These are phyloP conservation scores for Volvariella surrecta DNA, from an alignment of 1,284 basidiomycete genomes.

Conservation along the genomic window DNA sequence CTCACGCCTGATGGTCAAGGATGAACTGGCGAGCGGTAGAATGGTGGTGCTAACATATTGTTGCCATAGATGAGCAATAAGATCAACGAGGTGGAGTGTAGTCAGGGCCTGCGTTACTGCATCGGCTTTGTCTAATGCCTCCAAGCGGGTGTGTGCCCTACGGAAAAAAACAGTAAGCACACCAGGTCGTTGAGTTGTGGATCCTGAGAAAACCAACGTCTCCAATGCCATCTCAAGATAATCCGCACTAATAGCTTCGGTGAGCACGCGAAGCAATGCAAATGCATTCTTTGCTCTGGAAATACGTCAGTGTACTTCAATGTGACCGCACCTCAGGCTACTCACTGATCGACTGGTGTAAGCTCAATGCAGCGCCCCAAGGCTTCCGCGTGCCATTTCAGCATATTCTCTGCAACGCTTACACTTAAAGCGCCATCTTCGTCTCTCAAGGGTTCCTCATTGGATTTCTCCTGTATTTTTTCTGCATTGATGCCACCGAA, in stretches of 20 bases:
- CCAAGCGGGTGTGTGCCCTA: conserved; percentile 68
- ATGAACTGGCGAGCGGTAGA: conserved; percentile 80
- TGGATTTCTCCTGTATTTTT: conserved; percentile 40
- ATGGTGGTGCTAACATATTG: conserved; percentile 91
- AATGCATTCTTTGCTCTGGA: conserved; percentile 86
- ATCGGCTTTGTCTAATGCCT: conserved; percentile 73
- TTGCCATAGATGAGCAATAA: conserved; percentile 95
- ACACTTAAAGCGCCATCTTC: conserved; percentile 77
- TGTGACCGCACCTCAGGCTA: conserved; percentile 11
- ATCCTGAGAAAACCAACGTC: conserved; percentile 46
- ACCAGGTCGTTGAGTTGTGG: background rate
- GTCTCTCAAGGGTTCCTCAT: conserved; percentile 65
- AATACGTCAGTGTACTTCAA: background rate
- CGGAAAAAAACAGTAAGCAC: conserved; percentile 2
- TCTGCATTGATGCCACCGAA: conserved; percentile 70
- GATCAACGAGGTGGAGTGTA: conserved; percentile 73
- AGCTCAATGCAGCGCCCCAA: conserved; percentile 89
- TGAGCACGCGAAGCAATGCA: conserved; percentile 77
- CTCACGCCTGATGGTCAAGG: conserved; percentile 85
- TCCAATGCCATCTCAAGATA: conserved; percentile 92
- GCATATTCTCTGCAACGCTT: conserved; percentile 78
- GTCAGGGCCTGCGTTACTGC: conserved; percentile 69
- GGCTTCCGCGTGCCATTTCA: conserved; percentile 95
- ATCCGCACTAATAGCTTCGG: conserved; percentile 79
- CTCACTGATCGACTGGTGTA: conserved; percentile 78